phyloP scores from a whole-genome alignment of 371 early-diverging fungal species.

The Apophysomyces elegans region DNA sequence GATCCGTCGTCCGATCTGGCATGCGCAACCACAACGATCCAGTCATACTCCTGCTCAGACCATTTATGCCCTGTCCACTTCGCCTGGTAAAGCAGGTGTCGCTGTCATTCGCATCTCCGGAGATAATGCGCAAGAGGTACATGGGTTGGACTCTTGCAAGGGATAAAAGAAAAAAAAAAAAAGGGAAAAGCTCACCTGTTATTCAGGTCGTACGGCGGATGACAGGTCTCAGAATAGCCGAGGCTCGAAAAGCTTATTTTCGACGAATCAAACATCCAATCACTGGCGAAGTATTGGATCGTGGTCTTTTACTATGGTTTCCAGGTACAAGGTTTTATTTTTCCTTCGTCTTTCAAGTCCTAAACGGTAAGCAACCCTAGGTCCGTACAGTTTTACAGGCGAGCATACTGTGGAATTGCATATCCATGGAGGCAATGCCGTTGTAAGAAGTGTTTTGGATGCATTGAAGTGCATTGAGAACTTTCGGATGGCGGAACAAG shows the following conservation, averaged over 20 bases:
- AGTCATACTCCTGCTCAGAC: slow-evolving; percentile 36
- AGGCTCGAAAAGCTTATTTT: slow-evolving; percentile 57
- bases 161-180: not conserved
- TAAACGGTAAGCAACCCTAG: slow-evolving; percentile 14
- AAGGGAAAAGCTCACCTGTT: not conserved
- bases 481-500: slow-evolving; percentile 75
- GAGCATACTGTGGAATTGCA: slow-evolving; percentile 84
- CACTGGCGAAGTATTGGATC: slow-evolving; percentile 57
- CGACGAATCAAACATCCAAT: slow-evolving; percentile 55
- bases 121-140: slow-evolving; percentile 49
- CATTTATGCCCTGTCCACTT: slow-evolving; percentile 79
- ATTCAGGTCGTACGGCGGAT: slow-evolving; percentile 12
- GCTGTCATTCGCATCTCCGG: slow-evolving; percentile 84
- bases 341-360: no score
- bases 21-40: not conserved
- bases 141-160: not conserved
- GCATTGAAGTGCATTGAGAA: slow-evolving; percentile 53
- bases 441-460: slow-evolving; percentile 61
- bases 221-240: slow-evolving; percentile 17
- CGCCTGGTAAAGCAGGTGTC: slow-evolving; percentile 80
- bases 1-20: not conserved
- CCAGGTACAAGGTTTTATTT: slow-evolving; percentile 43
- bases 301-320: slow-evolving; percentile 70
- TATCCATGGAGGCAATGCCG: slow-evolving; percentile 81
- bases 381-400: slow-evolving; percentile 80